Evolutionary conservation across 768 basidiomycete species (phyloP), one percentile per base, ranked within the genome.

Genomic region (Asterophora lycoperdoides): DNA sequence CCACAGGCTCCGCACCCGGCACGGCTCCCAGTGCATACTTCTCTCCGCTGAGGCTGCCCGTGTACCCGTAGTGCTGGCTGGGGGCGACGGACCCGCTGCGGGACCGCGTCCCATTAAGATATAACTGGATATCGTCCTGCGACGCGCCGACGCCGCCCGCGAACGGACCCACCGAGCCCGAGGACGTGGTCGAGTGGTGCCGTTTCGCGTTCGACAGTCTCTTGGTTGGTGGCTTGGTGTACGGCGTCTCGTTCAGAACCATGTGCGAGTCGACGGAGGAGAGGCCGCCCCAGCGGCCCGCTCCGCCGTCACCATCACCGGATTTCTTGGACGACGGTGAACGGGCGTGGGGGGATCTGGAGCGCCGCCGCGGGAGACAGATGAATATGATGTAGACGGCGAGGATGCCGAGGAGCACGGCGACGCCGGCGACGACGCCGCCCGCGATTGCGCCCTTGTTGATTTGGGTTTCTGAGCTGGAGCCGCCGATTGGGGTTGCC

Each of bases 371-470:
- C 3, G 23, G 23, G 23, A 23, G 23, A 10, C 39, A 29, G 9
- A 54, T 18, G 42, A 72, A 52, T 30, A 62, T 68, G 30, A 70
- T 48, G 51, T 69, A 66, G 46, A 71, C 44, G 6, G 66, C 57
- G 13, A 68, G 56, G 17, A 74, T 52, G 4, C 53, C 54, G 23
- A 65, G 56, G 7, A 70, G 36, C 28, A 79, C 46, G 11, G 63
- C 73, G 2, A 71, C 56, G 2, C 69, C 77, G 4, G 78, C 82
- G 3, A 83, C 53, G 15, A 77, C 71, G 19, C 75, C 74, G 1
- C 82, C 84, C 5, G 71, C 74, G 20, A 85, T 76, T 7, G 70
- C 68, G 0, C 71, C 75, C 1, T 64, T 62, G 33, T 74, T 73
- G 6, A 63, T 58, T 4, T 57, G 51, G 13, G 66, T 60, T 6